Evolutionary conservation across 2,329 filamentous ascomycete genomes (phyloP), one percentile per base, ranked within the genome.

Genomic region (Hysterium pulicare): DNA sequence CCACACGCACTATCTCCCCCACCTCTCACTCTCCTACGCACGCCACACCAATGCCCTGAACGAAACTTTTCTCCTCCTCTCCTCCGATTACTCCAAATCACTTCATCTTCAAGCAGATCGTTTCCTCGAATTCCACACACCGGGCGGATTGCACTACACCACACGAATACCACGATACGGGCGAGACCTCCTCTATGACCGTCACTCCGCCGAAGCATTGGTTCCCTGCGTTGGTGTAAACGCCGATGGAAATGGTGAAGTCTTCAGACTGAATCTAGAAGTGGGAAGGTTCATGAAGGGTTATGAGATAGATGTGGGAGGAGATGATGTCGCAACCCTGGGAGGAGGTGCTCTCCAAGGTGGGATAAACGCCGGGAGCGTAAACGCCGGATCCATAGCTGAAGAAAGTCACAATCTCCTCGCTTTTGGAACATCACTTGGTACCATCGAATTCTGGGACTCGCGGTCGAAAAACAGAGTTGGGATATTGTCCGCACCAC

Each of bases 371-470:
- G 85, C 88, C 1, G 90, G 90, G 11, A 84, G 86, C 38, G 90
- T 97, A 40, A 96, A 97, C 61, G 84, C 84, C 6, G 91, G 83
- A 10, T 85, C 90, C 3, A 81, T 95, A 46, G 93, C 93, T 3
- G 88, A 96, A 62, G 79, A 84, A 31, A 90, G 87, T 36, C 93
- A 98, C 65, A 93, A 93, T 43, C 75, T 98, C 4, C 77, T 90
- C 24, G 90, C 91, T 0, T 98, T 98, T 57, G 93, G 94, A 40
- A 98, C 93, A 1, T 90, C 89, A 2, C 73, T 93, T 43, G 91
- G 93, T n/a, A 95, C 91, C 1, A 88, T 97, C 20, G 93, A 98
- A 63, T 91, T 97, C 59, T 98, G 90, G 88, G 93, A 98, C 62
- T 80, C 90, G 1, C 80, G 93, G 46, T 90, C 87, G 22, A 85